Base-by-base conservation (phyloP, 2,329 filamentous ascomycete species). In the Scedosporium minutisporum region DNA sequence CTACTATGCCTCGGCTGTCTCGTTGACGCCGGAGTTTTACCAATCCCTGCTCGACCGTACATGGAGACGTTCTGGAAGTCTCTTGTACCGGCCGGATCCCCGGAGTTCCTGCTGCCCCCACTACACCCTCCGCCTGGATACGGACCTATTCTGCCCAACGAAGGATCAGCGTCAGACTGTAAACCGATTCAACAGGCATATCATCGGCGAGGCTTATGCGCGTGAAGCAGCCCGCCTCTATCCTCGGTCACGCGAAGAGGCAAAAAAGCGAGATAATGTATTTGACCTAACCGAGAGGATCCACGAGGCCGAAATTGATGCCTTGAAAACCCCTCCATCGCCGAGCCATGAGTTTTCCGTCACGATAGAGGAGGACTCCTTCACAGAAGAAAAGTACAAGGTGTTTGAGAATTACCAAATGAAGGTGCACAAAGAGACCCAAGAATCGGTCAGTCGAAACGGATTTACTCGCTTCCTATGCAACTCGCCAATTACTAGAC, bases 41-140 rank as follows among this genome's bases (percentile, higher is more conserved):
- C 88, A 93, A 71, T 76, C 72, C 53, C 78, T 95, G 44, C 76
- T 93, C 55, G 84, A 92, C 72, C 84, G 88, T 66, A 89, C 87
- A 65, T 95, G 89, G 89, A 87, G 90, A 72, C 82, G 89, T 65
- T 92, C 86, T 44, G 86, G 83, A 16, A 84, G 77, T 29, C 78
- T 91, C 7, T 77, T 95, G 58, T 95, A 95, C 74, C 86, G 90
- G 65, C 90, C 90, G 14, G 88, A 95, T 73, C 87, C 91, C 69
- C 82, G 82, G 64, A 81, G 86, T 63, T 90, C 91, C 65, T 99
- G 95, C 70, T 99, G 95, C 73, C 92, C 93, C 55, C 92, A 97
- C 71, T 97, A 93, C 72, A 92, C 89, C 1, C 87, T 95, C 62
- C 85, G 89, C 57, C 78, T 93, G 21, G 88, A 91, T 68, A 84